Evolutionary conservation across 2,329 filamentous ascomycete genomes (phyloP), one percentile per base, ranked within the genome.

Genomic region (Aspergillus terreus): DNA sequence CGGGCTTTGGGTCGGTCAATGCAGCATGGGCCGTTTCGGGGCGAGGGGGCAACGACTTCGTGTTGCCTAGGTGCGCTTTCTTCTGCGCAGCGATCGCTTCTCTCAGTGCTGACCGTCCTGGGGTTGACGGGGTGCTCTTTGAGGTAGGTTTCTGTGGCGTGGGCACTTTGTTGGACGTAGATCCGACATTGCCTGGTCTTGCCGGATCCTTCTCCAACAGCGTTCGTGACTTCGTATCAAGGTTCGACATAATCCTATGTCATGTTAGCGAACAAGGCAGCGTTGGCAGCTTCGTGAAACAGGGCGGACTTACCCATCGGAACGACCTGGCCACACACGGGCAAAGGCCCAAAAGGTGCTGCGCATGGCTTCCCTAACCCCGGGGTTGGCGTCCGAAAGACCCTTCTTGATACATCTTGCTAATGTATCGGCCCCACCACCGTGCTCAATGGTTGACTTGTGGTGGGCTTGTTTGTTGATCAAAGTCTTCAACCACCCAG

Each of bases 321-420:
- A 91, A 65, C 81, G 84, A 17, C 85, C 79, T 2, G 88, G 86
- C 89, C 91, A 97, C 15, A 90, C 79, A 32, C 76, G 77, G 53
- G 85, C 83, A 68, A 92, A 96, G 0, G 78, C 77, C 94, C 94
- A 99, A 70, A 89, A 99, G 0, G 90, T 89, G 35, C 83, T 81
- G 61, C 94, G 84, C 79, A 88, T 92, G 57, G 84, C 86, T 70
- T 96, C 91, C 62, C 94, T 84, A 43, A 97, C 92, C 27, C 86
- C 88, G 6, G 92, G 91, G 64, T 97, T 96, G 11, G 92, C 80
- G 74, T 99, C 94, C 19, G 79, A 79, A n/a, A 99, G 79, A 0
- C 92, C 89, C 67, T 91, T 95, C 69, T 87, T 91, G 64, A 99
- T 83, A 59, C 87, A 90, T 70, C 95, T 95, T 58, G 95, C 90